Conservation (phyloP, 2,329 filamentous ascomycete genomes). For the Sarocladium brachiariae region DNA sequence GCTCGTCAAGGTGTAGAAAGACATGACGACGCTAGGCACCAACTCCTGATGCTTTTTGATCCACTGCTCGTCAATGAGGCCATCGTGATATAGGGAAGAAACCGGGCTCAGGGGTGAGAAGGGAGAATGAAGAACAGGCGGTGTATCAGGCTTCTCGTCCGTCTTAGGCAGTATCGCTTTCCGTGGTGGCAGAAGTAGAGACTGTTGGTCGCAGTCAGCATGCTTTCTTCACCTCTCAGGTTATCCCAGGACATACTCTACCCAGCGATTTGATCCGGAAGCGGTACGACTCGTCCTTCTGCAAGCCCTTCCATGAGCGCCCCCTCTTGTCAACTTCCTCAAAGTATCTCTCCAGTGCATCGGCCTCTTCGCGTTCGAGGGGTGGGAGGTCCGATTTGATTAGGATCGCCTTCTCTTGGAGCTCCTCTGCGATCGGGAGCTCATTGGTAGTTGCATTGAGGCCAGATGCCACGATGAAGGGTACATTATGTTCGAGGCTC, state of each 20-base stretch:
- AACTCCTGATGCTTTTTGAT: constrained; percentile 81
- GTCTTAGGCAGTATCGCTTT: constrained; percentile 47
- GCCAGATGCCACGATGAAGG: constrained; percentile 76
- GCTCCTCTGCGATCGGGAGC: constrained; percentile 38
- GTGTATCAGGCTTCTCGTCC: constrained; percentile 38
- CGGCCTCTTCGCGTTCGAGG: constrained; percentile 58
- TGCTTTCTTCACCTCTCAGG: constrained; percentile 16
- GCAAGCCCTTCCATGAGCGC: constrained; percentile 60
- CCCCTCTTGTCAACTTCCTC: constrained; percentile 56
- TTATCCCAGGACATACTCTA: constrained; percentile 55
- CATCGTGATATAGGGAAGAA: constrained; percentile 83
- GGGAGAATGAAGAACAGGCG: constrained; percentile 72
- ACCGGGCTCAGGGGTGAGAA: constrained; percentile 82
- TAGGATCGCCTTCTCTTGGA: constrained; percentile 52
- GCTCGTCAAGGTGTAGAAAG: constrained; percentile 71
- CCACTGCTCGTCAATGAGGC: constrained; percentile 76
- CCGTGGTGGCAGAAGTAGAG: constrained; percentile 50
- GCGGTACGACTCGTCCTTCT: constrained; percentile 42
- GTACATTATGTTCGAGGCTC: constrained; percentile 82
- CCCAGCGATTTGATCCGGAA: constrained; percentile 70
- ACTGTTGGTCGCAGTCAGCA: constrained; percentile 28
- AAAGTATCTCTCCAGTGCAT: constrained; percentile 60
- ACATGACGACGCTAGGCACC: constrained; percentile 72
- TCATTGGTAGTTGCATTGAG: constrained; percentile 41
- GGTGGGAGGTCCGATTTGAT: constrained; percentile 66